Base-by-base conservation (phyloP, 345 rosid species). In the Geranium brycei region DNA sequence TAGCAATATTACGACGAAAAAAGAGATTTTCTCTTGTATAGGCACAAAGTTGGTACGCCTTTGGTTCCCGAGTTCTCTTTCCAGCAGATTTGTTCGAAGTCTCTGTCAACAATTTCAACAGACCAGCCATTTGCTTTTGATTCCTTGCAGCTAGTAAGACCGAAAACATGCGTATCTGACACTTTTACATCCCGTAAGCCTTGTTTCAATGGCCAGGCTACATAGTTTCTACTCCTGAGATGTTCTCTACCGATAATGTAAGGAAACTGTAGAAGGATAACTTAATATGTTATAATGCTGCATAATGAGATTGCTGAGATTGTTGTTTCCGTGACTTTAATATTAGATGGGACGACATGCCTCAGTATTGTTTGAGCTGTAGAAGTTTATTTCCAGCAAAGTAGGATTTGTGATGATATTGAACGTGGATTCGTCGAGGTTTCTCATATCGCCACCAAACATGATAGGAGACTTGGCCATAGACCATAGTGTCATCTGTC, bases 391-490 rank as follows among this genome's bases (percentile, higher is more conserved):
- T 77, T 85, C 86, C 69, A 89, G 83, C 19, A 81, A 30, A 0
- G 77, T 79, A 62, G 95, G 91, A 68, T 89, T 77, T 64, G 96
- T 78, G 60, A 89, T 85, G 64, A 89, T 68, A 72, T 41, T 73
- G 69, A 71, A 87, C 35, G 95, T 85, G 31, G 76, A n/a, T 2
- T 69, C 77, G 61, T 87, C 88, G 28, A 89, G 82, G 47, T 78
- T 82, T 71, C 88, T 78, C 58, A 82, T 79, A 73, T 89, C 96
- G 61, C 96, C 96, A 68, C 96, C 96, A 71, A 82, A 89, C 87
- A 89, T 83, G 41, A 89, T 84, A 70, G 96, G 96, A 15, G 96
- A 89, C 81, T 79, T 89, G 40, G 85, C 91, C 63, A 89, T 89
- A 62, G 85, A 81, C 96, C 96, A 89, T 81, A 87, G 76, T 57